Percentiles rank a stretch among this genome's conserved stretches.
Evolutionary conservation across 225 moss, liverwort and hornwort genomes (phyloP).

Genomic region (Anthoceros angustus): DNA sequence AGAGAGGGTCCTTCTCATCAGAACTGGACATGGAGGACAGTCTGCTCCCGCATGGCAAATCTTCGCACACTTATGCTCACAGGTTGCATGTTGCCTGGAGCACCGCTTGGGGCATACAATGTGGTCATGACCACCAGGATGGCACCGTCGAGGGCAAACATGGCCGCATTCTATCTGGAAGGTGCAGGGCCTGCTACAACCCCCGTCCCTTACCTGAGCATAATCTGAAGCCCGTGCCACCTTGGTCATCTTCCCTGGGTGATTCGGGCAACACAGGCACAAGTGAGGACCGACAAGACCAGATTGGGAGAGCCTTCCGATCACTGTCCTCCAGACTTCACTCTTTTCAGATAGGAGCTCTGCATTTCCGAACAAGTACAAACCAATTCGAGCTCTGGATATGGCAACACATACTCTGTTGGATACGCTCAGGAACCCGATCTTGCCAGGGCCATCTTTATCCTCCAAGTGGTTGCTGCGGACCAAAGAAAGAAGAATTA

Average conservation of each 20-base stretch:
- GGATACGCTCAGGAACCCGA: conserved; percentile 18
- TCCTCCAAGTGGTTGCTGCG: conserved; percentile 19
- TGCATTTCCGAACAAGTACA: conserved; percentile 41
- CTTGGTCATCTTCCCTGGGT: conserved; percentile 13
- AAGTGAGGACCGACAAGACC: conserved; percentile 20
- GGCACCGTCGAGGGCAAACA: conserved; percentile 34
- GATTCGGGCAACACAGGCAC: conserved; percentile 22
- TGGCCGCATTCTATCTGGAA: conserved; percentile 29
- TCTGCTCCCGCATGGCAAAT: conserved; percentile 15
- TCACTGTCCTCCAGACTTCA: conserved; percentile 19
- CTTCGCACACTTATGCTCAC: conserved; percentile 14
- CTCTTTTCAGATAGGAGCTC: conserved; percentile 21
- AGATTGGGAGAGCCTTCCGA: conserved; percentile 8
- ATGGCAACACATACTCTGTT: conserved; percentile 37
- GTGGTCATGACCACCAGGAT: conserved; percentile 22
- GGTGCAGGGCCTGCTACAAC: conserved; percentile 26
- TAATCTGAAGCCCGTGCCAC: conserved; percentile 16
- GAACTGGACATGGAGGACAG: conserved; percentile 16
- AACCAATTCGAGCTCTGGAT: conserved; percentile 30
- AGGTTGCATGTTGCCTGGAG: conserved; percentile 6
- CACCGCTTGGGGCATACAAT: conserved; percentile 27
- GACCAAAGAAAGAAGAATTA: conserved; percentile 33
- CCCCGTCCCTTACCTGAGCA: conserved; percentile 31
- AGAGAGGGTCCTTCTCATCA: conserved; percentile 11
- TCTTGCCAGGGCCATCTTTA: conserved; percentile 20